Evolutionary conservation across 768 basidiomycete species (phyloP).

Genomic region (Serendipita sp.): DNA sequence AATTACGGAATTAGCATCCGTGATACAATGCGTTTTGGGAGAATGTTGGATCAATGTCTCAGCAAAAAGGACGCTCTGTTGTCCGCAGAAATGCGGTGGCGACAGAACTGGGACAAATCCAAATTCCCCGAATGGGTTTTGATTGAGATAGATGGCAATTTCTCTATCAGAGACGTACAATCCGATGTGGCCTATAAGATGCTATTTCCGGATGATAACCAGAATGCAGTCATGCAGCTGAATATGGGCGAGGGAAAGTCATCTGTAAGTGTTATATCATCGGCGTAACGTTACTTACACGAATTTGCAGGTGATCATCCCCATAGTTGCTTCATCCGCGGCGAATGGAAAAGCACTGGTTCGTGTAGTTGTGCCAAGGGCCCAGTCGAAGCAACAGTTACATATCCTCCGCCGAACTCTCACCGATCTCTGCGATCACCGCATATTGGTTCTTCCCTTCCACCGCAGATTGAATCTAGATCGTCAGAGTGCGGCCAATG

Average conservation of each 20-base stretch:
- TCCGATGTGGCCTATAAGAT: constrained; percentile 28
- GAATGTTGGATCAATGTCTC: no score
- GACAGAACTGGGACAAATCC: not conserved
- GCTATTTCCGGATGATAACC: constrained; percentile 23
- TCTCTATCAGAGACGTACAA: constrained; percentile 30
- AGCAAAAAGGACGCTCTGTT: not conserved
- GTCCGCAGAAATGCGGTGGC: not conserved
- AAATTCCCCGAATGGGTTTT: not conserved
- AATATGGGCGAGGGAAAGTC: constrained; percentile 48
- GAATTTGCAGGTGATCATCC: constrained; percentile 17
- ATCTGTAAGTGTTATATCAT: constrained; percentile 17
- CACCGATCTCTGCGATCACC: constrained; percentile 29
- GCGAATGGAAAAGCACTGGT: constrained; percentile 28
- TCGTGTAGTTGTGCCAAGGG: constrained; percentile 34
- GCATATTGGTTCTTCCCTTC: constrained; percentile 35
- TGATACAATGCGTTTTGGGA: not conserved
- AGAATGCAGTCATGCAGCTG: constrained; percentile 30
- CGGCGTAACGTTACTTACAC: not conserved
- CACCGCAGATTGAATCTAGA: constrained; percentile 23
- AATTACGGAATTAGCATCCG: not conserved
- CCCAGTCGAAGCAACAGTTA: constrained; percentile 33
- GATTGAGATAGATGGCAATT: constrained; percentile 28
- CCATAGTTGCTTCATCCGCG: constrained; percentile 24
- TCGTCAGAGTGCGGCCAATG: not conserved
- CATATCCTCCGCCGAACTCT: constrained; percentile 28